Percentiles rank a stretch among this genome's conserved stretches.
These are phyloP conservation scores for Magnusiomyces sp. DNA, from an alignment of 1,139 yeast genomes.

Conservation along the genomic window DNA sequence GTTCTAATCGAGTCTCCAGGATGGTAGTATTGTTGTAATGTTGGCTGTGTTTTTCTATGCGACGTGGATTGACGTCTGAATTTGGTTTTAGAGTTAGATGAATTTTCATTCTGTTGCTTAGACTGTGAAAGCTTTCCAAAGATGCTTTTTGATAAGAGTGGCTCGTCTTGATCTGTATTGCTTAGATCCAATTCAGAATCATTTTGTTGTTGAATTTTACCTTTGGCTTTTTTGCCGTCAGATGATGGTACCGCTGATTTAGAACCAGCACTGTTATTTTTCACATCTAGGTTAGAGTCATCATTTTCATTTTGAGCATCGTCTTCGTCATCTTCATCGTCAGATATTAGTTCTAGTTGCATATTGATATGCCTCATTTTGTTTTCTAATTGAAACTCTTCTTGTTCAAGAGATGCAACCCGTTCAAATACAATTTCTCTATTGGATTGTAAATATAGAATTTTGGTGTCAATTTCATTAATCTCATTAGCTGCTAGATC, in stretches of 20 bases:
- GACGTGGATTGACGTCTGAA: slow-evolving; percentile 15
- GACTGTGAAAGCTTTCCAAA: slow-evolving; percentile 24
- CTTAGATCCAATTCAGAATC: too few relatives aligned
- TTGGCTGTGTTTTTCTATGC: slow-evolving; percentile 47
- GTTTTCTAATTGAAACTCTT: slow-evolving; percentile 46
- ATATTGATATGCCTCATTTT: slow-evolving; percentile 37
- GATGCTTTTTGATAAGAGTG: slow-evolving; percentile 33
- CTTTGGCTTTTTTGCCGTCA: not conserved
- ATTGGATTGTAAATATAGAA: slow-evolving; percentile 42
- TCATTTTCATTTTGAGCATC: slow-evolving; percentile 9
- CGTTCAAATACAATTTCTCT: slow-evolving; percentile 48
- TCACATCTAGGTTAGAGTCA: slow-evolving; percentile 1
- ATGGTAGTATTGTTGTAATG: slow-evolving; percentile 51
- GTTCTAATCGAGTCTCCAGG: slow-evolving; percentile 47
- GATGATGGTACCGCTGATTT: slow-evolving; percentile 1
- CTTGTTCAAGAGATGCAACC: slow-evolving; percentile 51
- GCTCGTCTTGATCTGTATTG: slow-evolving; percentile 5
- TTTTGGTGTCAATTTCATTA: slow-evolving; percentile 49
- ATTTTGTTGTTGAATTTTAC: not conserved
- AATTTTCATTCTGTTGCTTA: not conserved
- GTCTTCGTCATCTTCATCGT: slow-evolving; percentile 17
- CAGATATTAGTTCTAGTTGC: slow-evolving; percentile 27
- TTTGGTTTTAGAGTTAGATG: slow-evolving; percentile 6
- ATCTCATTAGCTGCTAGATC: slow-evolving; percentile 57
- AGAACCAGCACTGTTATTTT: not conserved